Evolutionary conservation across 2,329 filamentous ascomycete genomes (phyloP).

Genomic region (Fusarium torulosum): DNA sequence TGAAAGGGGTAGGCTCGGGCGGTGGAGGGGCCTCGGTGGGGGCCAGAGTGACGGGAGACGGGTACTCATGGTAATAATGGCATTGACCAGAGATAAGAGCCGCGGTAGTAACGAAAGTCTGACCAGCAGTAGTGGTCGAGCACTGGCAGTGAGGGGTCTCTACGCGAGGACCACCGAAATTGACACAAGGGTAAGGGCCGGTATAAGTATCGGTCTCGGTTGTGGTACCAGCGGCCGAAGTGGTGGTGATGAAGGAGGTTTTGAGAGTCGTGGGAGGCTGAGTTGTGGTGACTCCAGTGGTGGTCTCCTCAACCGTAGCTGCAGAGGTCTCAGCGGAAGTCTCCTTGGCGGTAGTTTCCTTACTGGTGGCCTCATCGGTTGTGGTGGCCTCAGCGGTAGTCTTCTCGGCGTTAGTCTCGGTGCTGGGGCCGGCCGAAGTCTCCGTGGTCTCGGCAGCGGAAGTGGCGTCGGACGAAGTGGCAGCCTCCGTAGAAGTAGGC

Average conservation of each 20-base stretch:
- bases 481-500: neutral
- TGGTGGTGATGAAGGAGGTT: constrained; percentile 20
- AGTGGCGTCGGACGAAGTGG: neutral
- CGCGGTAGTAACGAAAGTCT: constrained; percentile 26
- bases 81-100: constrained; percentile 23
- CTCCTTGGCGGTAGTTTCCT: too few relatives aligned
- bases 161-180: constrained; percentile 29
- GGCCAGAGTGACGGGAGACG: neutral
- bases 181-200: constrained; percentile 21
- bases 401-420: neutral
- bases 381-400: neutral
- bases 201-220: constrained; percentile 11
- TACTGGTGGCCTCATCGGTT: too few relatives aligned
- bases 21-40: neutral
- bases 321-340: too few relatives aligned
- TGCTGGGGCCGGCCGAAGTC: neutral
- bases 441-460: constrained; percentile 2
- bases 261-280: constrained; percentile 21
- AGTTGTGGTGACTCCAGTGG: neutral
- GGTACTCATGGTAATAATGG: constrained; percentile 27
- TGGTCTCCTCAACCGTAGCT: neutral
- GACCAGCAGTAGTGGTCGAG: constrained; percentile 22
- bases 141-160: constrained; percentile 33
- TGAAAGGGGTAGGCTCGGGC: neutral
- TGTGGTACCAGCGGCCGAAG: constrained; percentile 2